phyloP scores from a whole-genome alignment of 768 basidiomycete species.

The Boletus barrowsii region DNA sequence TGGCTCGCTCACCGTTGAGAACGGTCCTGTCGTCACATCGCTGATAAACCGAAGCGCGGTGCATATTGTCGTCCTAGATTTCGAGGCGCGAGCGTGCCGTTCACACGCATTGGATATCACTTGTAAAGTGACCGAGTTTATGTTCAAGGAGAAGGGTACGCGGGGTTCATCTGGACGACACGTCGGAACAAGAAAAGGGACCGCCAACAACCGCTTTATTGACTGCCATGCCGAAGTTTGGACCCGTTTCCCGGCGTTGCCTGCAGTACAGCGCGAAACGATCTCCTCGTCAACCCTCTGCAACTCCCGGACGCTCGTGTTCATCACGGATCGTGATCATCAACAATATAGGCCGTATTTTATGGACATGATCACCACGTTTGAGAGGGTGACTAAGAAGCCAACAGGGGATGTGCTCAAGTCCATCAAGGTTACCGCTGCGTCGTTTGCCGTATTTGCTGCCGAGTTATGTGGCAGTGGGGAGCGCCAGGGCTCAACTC shows the following conservation, averaged over 20 bases:
- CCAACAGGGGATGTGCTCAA: conserved; percentile 46
- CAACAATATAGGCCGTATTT: conserved; percentile 42
- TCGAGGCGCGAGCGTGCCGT: conserved; percentile 26
- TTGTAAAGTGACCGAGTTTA: conserved; percentile 53
- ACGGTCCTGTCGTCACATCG: conserved; percentile 40
- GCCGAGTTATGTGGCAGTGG: conserved; percentile 5
- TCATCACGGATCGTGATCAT: conserved; percentile 40
- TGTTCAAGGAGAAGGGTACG: conserved; percentile 44
- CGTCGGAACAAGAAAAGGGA: conserved; percentile 1
- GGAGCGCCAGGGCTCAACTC: background rate
- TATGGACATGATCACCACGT: conserved; percentile 40
- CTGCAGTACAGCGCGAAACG: conserved; percentile 49
- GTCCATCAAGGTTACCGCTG: conserved; percentile 34
- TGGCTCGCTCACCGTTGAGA: conserved; percentile 21
- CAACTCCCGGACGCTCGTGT: conserved; percentile 37
- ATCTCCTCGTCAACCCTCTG: conserved; percentile 35
- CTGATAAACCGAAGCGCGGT: conserved; percentile 40
- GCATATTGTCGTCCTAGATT: conserved; percentile 43
- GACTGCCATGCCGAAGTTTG: conserved; percentile 57
- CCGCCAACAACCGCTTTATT: conserved; percentile 48
- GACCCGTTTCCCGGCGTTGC: conserved; percentile 57
- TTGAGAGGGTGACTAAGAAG: conserved; percentile 51
- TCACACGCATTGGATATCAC: conserved; percentile 53
- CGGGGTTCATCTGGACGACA: conserved; percentile 12
- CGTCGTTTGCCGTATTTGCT: conserved; percentile 28